These are phyloP conservation scores for Pseudoneurospora amorphoporcata DNA, from an alignment of 495 filamentous ascomycete species.

Conservation along the genomic window DNA sequence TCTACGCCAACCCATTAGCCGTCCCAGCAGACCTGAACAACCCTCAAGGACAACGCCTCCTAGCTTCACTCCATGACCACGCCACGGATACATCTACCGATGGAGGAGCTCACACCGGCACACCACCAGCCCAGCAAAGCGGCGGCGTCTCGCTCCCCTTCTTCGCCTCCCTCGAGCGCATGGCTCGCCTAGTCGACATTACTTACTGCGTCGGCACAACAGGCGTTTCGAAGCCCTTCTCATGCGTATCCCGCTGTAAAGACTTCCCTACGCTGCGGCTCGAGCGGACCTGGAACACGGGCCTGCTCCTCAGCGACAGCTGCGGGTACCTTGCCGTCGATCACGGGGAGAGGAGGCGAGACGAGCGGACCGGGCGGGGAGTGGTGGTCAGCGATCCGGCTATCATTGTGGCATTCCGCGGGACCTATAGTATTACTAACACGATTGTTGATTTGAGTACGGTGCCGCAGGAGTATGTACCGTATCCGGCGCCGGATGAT, in stretches of 20 bases:
- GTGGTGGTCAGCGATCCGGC: slow-evolving; percentile 18
- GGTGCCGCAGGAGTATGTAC: slow-evolving; percentile 79
- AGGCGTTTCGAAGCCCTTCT: slow-evolving; percentile 71
- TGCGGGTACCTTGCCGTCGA: slow-evolving; percentile 90
- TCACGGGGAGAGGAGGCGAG: slow-evolving; percentile 33
- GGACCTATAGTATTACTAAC: slow-evolving; percentile 88
- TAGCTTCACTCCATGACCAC: background rate
- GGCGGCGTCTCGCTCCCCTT: slow-evolving; percentile 49
- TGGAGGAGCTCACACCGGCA: background rate
- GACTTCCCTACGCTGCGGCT: slow-evolving; percentile 75
- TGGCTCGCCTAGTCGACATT: slow-evolving; percentile 84
- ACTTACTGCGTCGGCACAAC: slow-evolving; percentile 83
- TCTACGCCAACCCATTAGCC: background rate
- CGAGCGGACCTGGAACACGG: slow-evolving; percentile 81
- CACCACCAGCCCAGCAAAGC: slow-evolving; percentile 3
- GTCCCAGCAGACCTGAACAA: background rate
- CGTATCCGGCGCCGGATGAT: slow-evolving; percentile 55
- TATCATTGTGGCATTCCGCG: slow-evolving; percentile 88
- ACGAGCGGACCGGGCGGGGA: slow-evolving; percentile 23
- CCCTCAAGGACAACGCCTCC: background rate
- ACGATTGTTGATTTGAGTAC: slow-evolving; percentile 81
- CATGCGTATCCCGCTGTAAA: slow-evolving; percentile 70
- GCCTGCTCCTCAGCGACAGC: slow-evolving; percentile 74
- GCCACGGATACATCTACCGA: background rate
- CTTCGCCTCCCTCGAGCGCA: slow-evolving; percentile 74